These are phyloP conservation scores for Psilocybe subaeruginosa DNA, from an alignment of 768 basidiomycete species.

Conservation along the genomic window DNA sequence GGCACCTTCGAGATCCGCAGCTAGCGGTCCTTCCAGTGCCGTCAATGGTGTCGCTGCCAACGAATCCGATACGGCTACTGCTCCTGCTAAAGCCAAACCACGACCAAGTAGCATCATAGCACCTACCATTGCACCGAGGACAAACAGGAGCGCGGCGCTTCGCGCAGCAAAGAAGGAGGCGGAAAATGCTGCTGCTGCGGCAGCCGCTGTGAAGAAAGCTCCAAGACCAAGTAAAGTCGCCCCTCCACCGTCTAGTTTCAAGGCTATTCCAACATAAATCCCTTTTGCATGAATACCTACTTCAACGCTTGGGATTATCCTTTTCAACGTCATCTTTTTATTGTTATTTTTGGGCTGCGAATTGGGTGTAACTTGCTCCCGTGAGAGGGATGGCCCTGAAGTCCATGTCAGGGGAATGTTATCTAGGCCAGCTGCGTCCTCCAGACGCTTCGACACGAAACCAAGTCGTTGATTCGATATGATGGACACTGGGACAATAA, in stretches of 20 bases:
- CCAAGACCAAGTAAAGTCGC: slow-evolving; percentile 26
- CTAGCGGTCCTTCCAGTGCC: not conserved
- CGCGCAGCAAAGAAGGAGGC: slow-evolving; percentile 70
- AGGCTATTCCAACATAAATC: slow-evolving; percentile 29
- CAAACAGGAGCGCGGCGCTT: slow-evolving; percentile 74
- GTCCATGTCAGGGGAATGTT: not conserved
- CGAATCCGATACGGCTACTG: slow-evolving; percentile 9
- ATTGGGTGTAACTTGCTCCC: not conserved
- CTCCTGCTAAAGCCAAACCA: slow-evolving; percentile 37
- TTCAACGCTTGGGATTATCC: not conserved
- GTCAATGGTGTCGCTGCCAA: slow-evolving; percentile 4
- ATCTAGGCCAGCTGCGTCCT: not conserved
- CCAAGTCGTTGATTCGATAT: not conserved
- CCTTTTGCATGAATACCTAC: not conserved
- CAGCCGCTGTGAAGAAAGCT: slow-evolving; percentile 44
- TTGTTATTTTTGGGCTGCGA: not conserved
- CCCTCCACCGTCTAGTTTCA: slow-evolving; percentile 44
- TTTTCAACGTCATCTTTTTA: not conserved
- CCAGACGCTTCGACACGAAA: not conserved
- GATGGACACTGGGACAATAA: not conserved
- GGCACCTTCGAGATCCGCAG: not conserved
- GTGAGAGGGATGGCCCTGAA: not conserved
- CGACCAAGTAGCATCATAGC: slow-evolving; percentile 60
- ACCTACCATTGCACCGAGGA: slow-evolving; percentile 69
- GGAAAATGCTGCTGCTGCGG: slow-evolving; percentile 45